Evolutionary conservation across 495 filamentous ascomycete genomes (phyloP).

Genomic region (Tuber indicum): DNA sequence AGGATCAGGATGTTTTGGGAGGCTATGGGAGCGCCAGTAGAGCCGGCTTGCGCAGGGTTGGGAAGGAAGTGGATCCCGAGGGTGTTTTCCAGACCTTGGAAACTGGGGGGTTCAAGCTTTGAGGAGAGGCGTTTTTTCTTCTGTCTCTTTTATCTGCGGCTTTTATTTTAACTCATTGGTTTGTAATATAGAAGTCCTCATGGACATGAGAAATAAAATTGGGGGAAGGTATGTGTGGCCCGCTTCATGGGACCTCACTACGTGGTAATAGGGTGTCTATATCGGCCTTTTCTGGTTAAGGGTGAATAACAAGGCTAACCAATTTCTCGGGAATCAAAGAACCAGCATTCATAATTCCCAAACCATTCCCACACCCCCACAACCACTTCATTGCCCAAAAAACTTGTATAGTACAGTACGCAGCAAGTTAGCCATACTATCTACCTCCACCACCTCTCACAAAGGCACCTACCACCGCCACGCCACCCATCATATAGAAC

Average conservation of each 20-base stretch:
- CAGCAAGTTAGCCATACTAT: background rate
- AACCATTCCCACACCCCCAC: background rate
- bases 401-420: background rate
- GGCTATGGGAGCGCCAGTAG: conserved; percentile 35
- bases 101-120: conserved; percentile 38
- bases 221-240: background rate
- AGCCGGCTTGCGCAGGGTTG: conserved; percentile 10
- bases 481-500: background rate
- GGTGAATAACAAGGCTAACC: background rate
- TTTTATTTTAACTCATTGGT: background rate
- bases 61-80: conserved; percentile 23
- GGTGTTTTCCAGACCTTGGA: conserved; percentile 31
- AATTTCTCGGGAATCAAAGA: background rate
- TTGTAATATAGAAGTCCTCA: background rate
- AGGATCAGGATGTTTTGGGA: conserved; percentile 33
- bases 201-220: background rate
- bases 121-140: background rate
- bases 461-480: background rate
- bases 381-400: background rate
- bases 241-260: background rate
- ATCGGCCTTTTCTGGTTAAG: background rate
- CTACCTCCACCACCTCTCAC: background rate
- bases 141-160: background rate
- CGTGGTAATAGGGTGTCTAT: background rate
- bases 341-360: background rate